These are phyloP conservation scores for Debaryomyces udenii DNA, from an alignment of 1,139 yeast genomes.

Conservation along the genomic window DNA sequence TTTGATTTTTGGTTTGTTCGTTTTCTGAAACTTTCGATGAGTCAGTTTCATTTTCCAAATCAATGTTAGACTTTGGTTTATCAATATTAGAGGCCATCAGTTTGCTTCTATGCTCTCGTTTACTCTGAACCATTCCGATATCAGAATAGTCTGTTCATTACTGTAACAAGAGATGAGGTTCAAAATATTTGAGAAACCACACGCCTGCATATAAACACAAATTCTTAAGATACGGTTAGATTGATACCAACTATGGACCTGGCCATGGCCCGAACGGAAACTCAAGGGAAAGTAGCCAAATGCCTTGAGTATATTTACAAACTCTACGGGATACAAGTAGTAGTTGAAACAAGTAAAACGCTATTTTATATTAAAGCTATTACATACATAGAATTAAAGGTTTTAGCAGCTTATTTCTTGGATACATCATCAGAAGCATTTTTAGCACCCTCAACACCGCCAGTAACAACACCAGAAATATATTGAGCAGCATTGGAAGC, in stretches of 20 bases:
- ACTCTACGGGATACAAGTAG: too few species aligned
- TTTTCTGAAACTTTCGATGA: constrained; percentile 1
- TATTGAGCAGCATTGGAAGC: constrained; percentile 64
- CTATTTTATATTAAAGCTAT: constrained; percentile 1
- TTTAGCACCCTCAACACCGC: constrained; percentile 62
- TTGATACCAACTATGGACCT: too few species aligned
- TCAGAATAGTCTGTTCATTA: not conserved
- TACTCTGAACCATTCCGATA: constrained; percentile 1
- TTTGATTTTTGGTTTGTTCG: constrained; percentile 14
- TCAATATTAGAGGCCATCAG: not conserved
- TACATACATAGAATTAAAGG: constrained; percentile 2
- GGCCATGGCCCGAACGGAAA: too few species aligned
- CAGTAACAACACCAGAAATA: constrained; percentile 58
- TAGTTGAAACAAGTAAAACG: not conserved
- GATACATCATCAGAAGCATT: constrained; percentile 39
- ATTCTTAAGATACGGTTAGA: not conserved
- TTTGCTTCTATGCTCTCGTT: not conserved
- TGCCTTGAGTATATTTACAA: too few species aligned
- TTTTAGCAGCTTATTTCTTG: constrained; percentile 25
- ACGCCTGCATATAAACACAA: not conserved
- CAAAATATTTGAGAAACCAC: not conserved
- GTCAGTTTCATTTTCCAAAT: constrained; percentile 1
- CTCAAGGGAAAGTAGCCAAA: too few species aligned
- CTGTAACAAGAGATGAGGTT: constrained; percentile 4
- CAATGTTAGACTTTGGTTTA: too few species aligned